phyloP scores from a whole-genome alignment of 1,139 yeast genomes.

The Kluyveromyces sp. region DNA sequence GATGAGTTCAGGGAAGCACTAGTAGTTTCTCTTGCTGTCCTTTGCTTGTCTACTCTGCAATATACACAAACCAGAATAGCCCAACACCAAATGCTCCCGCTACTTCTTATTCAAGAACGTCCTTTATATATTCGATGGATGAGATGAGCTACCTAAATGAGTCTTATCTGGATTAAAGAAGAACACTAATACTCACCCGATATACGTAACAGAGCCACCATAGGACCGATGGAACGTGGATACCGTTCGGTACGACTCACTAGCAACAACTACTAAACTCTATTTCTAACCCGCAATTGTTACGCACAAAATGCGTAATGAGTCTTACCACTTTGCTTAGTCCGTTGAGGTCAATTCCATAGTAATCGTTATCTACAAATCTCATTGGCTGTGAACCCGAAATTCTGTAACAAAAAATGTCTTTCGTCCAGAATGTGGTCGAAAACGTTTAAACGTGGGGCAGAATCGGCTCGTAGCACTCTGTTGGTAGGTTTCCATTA shows the following conservation, averaged over 20 bases:
- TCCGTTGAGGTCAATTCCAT: no score
- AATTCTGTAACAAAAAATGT: no score
- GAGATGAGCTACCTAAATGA: background rate
- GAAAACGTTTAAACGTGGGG: background rate
- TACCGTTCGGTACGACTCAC: background rate
- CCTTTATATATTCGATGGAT: no score
- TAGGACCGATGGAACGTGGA: background rate
- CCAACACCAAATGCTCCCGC: no score
- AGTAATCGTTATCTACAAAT: background rate
- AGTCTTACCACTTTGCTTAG: background rate
- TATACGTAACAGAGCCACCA: background rate
- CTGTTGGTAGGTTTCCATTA: no score
- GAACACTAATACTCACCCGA: background rate
- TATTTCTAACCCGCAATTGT: no score
- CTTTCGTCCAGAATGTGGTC: background rate
- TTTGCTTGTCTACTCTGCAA: no score
- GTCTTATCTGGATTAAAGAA: background rate
- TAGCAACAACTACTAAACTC: background rate
- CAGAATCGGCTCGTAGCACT: no score
- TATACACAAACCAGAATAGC: no score
- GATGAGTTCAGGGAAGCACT: no score
- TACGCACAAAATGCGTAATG: background rate
- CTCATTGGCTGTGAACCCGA: background rate
- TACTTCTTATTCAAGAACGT: no score
- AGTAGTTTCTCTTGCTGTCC: conserved; percentile 1